Evolutionary conservation across 176 grass and related monocot species (phyloP), one percentile per base, ranked within the genome.

Genomic region (Juncus effusus): DNA sequence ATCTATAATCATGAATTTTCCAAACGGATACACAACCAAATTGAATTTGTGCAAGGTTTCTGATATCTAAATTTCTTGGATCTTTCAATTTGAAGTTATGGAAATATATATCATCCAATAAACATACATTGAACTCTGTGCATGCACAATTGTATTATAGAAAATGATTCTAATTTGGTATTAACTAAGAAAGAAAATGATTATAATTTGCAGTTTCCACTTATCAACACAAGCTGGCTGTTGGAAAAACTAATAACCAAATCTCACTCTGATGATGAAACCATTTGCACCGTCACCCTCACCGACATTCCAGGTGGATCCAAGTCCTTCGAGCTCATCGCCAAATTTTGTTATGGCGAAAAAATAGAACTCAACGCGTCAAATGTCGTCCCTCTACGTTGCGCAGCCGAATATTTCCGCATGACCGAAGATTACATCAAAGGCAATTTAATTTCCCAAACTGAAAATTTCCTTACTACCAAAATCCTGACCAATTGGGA

Each of bases 401-500:
- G 91, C 67, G 84, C 91, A 10, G 83, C 91, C 5, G 80, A 87
- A 74, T 87, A 82, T 79, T 82, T 95, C 4, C 70, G 63, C 45
- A 95, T 95, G 91, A 90, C 83, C 10, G 91, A 95, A 77, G 86
- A 95, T 49, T 82, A 87, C 61, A 84, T 80, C 8, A 72, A 85
- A 63, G 81, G 84, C 38, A 95, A 95, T 80, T 84, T 95, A 7
- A 90, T 95, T 44, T 64, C 83, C 38, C 86, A 75, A 69, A 70
- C 91, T 13, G 91, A 90, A 74, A 77, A 78, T 13, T 90, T 95
- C 84, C 81, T 95, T 3, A 3, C 72, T 56, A 78, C 74, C 63
- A 70, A 63, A 47, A 49, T 87, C 53, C 67, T 95, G 4, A 47
- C 70, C 57, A 82, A 79, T 71, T 95, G 91, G 91, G 82, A 95